Percentiles rank a stretch among this genome's conserved stretches.
Conservation (phyloP, 208 protist species). For the Trypanosoma melophagium region DNA sequence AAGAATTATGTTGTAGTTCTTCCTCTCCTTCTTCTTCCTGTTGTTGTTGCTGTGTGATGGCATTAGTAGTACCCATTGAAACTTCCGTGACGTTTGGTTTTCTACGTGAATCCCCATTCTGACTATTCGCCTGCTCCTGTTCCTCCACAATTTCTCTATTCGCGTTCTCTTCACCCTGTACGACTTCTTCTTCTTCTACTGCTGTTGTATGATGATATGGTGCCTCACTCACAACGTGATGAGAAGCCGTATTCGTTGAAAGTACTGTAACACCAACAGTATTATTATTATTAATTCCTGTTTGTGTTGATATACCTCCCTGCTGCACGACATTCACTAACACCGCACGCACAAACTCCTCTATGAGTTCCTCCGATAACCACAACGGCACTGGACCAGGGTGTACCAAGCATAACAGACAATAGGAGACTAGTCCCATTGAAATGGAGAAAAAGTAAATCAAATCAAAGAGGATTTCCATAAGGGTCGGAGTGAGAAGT, state of each 20-base stretch:
- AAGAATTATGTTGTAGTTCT: too few relatives aligned
- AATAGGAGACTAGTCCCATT: constrained; percentile 12
- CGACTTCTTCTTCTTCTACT: neutral
- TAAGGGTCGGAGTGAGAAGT: neutral
- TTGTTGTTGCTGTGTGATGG: too few relatives aligned
- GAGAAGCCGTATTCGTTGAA: neutral
- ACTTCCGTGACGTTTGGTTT: too few relatives aligned
- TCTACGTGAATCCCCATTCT: too few relatives aligned
- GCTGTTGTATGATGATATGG: neutral
- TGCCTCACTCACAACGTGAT: too few relatives aligned
- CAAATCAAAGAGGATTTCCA: neutral
- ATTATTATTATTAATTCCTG: neutral
- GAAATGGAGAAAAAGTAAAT: neutral
- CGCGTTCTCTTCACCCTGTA: too few relatives aligned
- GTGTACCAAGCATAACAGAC: constrained; percentile 14
- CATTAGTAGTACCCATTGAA: too few relatives aligned
- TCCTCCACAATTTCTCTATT: neutral
- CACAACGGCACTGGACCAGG: constrained; percentile 39
- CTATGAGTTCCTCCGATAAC: constrained; percentile 37
- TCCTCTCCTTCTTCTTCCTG: neutral
- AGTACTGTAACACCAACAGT: neutral
- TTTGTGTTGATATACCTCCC: neutral
- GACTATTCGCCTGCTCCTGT: neutral
- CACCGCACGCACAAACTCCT: constrained; percentile 44
- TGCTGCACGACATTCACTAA: constrained; percentile 16